phyloP scores from a whole-genome alignment of 208 protist genomes.

The Trypanosoma melophagium region DNA sequence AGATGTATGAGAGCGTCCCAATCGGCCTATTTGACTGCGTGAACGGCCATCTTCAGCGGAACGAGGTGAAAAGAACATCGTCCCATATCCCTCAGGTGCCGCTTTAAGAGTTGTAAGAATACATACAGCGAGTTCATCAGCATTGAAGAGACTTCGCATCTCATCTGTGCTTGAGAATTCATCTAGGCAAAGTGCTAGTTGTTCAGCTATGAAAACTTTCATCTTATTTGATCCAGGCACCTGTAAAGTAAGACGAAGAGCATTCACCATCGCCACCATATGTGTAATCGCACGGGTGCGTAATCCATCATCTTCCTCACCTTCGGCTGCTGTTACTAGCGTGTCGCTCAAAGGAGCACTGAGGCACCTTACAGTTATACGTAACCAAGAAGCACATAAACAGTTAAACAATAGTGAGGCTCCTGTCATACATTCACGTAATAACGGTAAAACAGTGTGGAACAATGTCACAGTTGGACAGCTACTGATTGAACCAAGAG shows the following conservation, averaged over 20 bases:
- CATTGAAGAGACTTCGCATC: not conserved
- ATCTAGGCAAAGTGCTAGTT: slow-evolving; percentile 20
- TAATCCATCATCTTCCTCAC: not conserved
- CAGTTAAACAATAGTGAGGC: slow-evolving; percentile 8
- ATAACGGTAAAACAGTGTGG: slow-evolving; percentile 29
- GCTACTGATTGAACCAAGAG: slow-evolving; percentile 16
- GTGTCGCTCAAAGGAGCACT: not conserved
- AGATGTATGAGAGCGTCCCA: not conserved
- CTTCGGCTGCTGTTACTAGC: not conserved
- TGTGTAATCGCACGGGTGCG: not conserved
- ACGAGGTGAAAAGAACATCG: slow-evolving; percentile 7
- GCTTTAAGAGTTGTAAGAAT: slow-evolving; percentile 6
- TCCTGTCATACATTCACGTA: slow-evolving; percentile 22
- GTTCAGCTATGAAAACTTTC: slow-evolving; percentile 22
- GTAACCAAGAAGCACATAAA: slow-evolving; percentile 20
- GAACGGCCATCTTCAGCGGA: not conserved
- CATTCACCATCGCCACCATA: slow-evolving; percentile 2
- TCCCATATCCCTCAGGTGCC: not conserved
- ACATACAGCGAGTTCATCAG: not conserved
- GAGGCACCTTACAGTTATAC: slow-evolving; percentile 8
- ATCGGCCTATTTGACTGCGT: not conserved
- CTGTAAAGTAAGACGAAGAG: slow-evolving; percentile 6
- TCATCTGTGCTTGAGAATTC: slow-evolving; percentile 8
- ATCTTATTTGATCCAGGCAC: not conserved
- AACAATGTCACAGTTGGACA: slow-evolving; percentile 22